Conservation (phyloP, 2,329 filamentous ascomycete species). For the Mollisiaceae sp. region DNA sequence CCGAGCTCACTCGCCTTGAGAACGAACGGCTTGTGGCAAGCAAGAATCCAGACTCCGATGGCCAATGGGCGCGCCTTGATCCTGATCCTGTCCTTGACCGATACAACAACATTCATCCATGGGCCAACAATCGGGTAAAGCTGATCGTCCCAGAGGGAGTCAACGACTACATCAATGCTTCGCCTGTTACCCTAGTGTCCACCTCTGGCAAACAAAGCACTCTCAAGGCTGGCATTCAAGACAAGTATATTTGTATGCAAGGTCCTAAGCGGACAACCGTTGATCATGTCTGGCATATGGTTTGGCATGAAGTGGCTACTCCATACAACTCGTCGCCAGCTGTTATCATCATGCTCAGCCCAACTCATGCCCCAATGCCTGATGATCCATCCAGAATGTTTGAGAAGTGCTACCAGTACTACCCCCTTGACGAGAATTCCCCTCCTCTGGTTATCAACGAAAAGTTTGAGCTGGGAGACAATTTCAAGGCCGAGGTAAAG, state of each 20-base stretch:
- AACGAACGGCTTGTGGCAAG: slow-evolving; percentile 40
- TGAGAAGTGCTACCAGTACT: slow-evolving; percentile 89
- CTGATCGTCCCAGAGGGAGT: slow-evolving; percentile 76
- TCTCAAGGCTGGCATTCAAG: slow-evolving; percentile 35
- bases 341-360: slow-evolving; percentile 94
- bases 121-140: slow-evolving; percentile 82
- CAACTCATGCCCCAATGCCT: slow-evolving; percentile 64
- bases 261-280: slow-evolving; percentile 80
- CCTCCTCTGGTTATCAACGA: slow-evolving; percentile 63
- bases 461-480: slow-evolving; percentile 66
- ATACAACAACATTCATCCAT: slow-evolving; percentile 89
- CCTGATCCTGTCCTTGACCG: slow-evolving; percentile 72
- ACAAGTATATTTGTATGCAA: slow-evolving; percentile 88
- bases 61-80: slow-evolving; percentile 61
- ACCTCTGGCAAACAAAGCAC: slow-evolving; percentile 40
- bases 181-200: slow-evolving; percentile 57
- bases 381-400: slow-evolving; percentile 55
- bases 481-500: slow-evolving; percentile 70
- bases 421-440: slow-evolving; percentile 64
- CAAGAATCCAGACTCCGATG: slow-evolving; percentile 44
- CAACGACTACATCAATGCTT: slow-evolving; percentile 84
- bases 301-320: slow-evolving; percentile 70
- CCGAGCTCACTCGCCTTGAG: slow-evolving; percentile 65
- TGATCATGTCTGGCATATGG: slow-evolving; percentile 93
- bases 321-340: slow-evolving; percentile 64